Base-by-base conservation (phyloP, 164 flowering plant genomes). In the Tetracentron sinense region DNA sequence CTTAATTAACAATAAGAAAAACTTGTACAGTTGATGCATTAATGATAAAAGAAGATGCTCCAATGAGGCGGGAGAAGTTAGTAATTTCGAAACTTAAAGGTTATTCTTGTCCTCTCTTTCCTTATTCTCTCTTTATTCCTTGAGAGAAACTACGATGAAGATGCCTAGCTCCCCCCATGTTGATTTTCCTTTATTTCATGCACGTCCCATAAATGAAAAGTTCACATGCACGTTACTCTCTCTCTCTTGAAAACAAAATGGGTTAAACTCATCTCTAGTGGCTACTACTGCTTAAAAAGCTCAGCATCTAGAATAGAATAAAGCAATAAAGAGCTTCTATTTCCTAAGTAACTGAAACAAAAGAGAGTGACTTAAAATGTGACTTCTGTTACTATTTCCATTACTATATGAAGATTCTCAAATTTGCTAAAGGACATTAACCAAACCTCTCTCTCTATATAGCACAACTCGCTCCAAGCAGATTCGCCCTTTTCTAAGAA, bases 111-210 rank as follows among this genome's bases (percentile, higher is more conserved):
- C 78, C 58, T 75, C 63, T 74, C 56, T 63, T 67, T 58, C 52
- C 53, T 63, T 60, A 33, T 47, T 54, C 46, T 56, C 44, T 65
- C 80, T 83, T 81, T 82, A 79, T 85, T 80, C 84, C 72, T 59
- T 64, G 56, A n/a, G 12, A 75, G 86, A 79, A 81, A 80, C 82
- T 77, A 69, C 84, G 22, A 66, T 69, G 88, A 83, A 81, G 68
- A 49, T 80, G 81, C 74, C 64, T 68, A 49, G 16, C 27, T 14
- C 20, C 27, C n/a, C 20, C 60, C 56, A 53, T 66, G 42, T 72
- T 66, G 61, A 54, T 73, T 68, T 38, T 58, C 29, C 66, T 68
- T 73, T 71, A 52, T 69, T 62, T 71, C 82, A 74, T 75, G 78
- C 82, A 78, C 79, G 77, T 83, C 74, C 76, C 64, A 68, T 60